Conservation (phyloP, 441 rosid genomes). For the Bruguiera hainesii region DNA sequence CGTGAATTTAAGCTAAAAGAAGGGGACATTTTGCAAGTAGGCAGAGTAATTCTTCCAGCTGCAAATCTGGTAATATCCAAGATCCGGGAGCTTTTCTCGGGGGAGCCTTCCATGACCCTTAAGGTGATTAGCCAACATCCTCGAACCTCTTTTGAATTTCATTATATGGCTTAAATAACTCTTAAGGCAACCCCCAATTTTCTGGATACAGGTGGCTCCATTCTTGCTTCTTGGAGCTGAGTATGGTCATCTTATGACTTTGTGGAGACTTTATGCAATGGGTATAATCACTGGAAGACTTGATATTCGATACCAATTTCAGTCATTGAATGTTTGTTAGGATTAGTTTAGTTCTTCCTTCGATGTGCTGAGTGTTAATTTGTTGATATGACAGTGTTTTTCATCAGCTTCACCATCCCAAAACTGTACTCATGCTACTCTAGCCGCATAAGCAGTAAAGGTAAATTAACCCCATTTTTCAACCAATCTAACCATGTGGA, state of each 20-base stretch:
- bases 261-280: constrained; percentile 67
- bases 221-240: constrained; percentile 83
- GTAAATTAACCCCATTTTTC: constrained; percentile 25
- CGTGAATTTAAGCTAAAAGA: constrained; percentile 57
- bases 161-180: constrained; percentile 8
- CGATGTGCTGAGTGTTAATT: constrained; percentile 3
- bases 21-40: constrained; percentile 56
- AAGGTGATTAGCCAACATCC: constrained; percentile 41
- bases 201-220: constrained; percentile 61
- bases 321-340: not conserved
- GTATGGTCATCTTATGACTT: constrained; percentile 74
- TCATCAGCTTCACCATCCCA: constrained; percentile 71
- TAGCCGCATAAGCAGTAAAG: constrained; percentile 51
- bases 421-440: constrained; percentile 63
- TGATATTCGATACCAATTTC: not conserved
- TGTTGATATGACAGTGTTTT: constrained; percentile 61
- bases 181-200: constrained; percentile 8
- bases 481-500: too few relatives aligned
- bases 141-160: not conserved
- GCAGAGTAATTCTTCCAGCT: constrained; percentile 68
- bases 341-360: constrained; percentile 4
- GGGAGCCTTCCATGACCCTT: constrained; percentile 92
- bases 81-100: constrained; percentile 75
- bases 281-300: constrained; percentile 35
- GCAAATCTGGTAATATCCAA: constrained; percentile 68